Percentiles rank a stretch among this genome's conserved stretches.
phyloP scores from a whole-genome alignment of 768 basidiomycete species.

The Chalciporus piperatus region DNA sequence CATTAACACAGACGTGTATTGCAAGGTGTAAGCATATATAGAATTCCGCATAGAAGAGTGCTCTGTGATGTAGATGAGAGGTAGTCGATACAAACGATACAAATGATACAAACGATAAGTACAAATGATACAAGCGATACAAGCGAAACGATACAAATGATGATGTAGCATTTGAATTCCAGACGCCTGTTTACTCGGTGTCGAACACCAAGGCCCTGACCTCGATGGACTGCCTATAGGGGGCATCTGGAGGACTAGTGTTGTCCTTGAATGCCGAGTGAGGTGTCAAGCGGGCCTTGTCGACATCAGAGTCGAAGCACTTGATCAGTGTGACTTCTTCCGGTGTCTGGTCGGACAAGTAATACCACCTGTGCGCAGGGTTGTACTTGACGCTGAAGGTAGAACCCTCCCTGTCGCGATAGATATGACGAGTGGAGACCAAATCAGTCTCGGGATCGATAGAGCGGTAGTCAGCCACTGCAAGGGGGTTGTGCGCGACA shows the following conservation, averaged over 20 bases:
- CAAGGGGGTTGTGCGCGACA: slow-evolving; percentile 41
- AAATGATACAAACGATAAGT: too few species aligned
- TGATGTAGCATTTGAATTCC: neutral
- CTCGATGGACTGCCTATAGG: slow-evolving; percentile 43
- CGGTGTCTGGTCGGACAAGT: slow-evolving; percentile 37
- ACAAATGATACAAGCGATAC: too few species aligned
- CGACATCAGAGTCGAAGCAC: slow-evolving; percentile 42
- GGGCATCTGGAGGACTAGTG: slow-evolving; percentile 33
- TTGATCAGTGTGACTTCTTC: slow-evolving; percentile 45
- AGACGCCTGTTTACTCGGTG: slow-evolving; percentile 23
- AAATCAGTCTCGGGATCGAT: slow-evolving; percentile 38
- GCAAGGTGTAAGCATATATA: neutral
- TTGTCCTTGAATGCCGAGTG: slow-evolving; percentile 41
- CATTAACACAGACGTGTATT: neutral
- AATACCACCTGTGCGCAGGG: slow-evolving; percentile 39
- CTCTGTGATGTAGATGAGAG: neutral
- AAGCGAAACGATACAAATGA: too few species aligned
- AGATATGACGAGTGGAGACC: slow-evolving; percentile 35
- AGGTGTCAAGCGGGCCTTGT: slow-evolving; percentile 40
- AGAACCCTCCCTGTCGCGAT: slow-evolving; percentile 33
- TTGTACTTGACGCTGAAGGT: slow-evolving; percentile 37
- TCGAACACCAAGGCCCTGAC: slow-evolving; percentile 44
- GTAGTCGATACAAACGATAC: too few species aligned
- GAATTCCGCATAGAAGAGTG: neutral
- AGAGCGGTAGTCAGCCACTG: slow-evolving; percentile 39